These are phyloP conservation scores for Curvularia spicifera DNA, from an alignment of 2,329 filamentous ascomycete species.

Conservation along the genomic window DNA sequence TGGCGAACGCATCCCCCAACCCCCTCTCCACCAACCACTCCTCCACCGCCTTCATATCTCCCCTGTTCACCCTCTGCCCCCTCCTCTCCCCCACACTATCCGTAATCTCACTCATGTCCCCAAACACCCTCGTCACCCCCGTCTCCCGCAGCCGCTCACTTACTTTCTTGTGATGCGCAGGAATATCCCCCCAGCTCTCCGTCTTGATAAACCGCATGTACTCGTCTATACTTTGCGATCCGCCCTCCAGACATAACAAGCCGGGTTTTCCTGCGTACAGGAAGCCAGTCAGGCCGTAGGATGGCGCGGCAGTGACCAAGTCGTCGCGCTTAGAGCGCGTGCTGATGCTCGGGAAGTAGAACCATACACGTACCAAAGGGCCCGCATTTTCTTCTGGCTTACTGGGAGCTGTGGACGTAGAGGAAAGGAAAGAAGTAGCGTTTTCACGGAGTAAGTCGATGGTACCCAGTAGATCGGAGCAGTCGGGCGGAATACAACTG, in stretches of 20 bases:
- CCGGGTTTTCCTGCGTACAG: conserved; percentile 67
- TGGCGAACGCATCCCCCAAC: conserved; percentile 55
- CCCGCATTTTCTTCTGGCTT: neutral
- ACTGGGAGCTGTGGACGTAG: neutral
- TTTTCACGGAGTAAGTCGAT: conserved; percentile 33
- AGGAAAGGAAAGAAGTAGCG: conserved; percentile 13
- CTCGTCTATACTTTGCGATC: conserved; percentile 57
- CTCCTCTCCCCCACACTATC: conserved; percentile 57
- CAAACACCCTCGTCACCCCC: conserved; percentile 53
- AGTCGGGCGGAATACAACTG: conserved; percentile 4
- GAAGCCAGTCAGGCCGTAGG: conserved; percentile 64
- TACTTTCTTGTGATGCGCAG: conserved; percentile 67
- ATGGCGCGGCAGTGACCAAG: conserved; percentile 60
- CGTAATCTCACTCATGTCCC: conserved; percentile 65
- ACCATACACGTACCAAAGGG: conserved; percentile 62
- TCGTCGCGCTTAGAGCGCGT: conserved; percentile 66
- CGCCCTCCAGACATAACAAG: conserved; percentile 60
- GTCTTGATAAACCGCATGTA: conserved; percentile 71
- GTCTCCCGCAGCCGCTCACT: conserved; percentile 61
- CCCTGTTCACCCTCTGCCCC: conserved; percentile 59
- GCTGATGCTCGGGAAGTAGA: conserved; percentile 68
- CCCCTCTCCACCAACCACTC: conserved; percentile 57
- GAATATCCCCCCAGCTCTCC: conserved; percentile 68
- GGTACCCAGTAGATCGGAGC: conserved; percentile 30
- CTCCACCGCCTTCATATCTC: conserved; percentile 62